Evolutionary conservation across 352 stramenopile genomes (phyloP), one percentile per base, ranked within the genome.

Genomic region (Phytophthora europaea): DNA sequence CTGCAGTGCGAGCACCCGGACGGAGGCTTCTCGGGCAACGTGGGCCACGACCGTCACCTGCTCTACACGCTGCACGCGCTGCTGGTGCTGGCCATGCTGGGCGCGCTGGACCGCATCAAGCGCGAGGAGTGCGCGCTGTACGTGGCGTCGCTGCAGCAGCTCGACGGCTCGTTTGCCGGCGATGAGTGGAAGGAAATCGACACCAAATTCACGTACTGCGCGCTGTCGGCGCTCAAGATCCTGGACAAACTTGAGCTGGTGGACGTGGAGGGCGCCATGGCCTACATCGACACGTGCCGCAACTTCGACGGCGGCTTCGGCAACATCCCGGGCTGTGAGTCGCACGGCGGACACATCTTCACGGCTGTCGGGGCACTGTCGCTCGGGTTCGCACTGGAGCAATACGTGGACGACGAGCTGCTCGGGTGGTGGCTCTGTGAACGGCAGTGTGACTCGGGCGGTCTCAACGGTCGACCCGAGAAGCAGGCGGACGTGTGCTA

Each of bases 401-500:
- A 94, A 73, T 94, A 94, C 61, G 84, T 96, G 18, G 89, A 96
- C 66, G 85, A 87, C 36, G 94, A 99, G 71, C 69, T 98, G 33
- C 85, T 99, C 4, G 93, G 92, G 1, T 99, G 97, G 97, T 99
- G 97, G 97, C 88, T 99, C 13, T 97, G 93, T 59, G 98, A 99
- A 81, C 87, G 98, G 51, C 98, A 99, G 78, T 99, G 97, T 79
- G 98, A 99, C 80, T 97, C 88, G 10, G 89, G 89, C 33, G 89
- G 90, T 8, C 78, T 97, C 28, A 99, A 99, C 76, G 98, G 98
- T 8, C 84, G 98, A 43, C 98, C 98, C 0, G 98, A 99, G 85
- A 99, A 99, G 89, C 98, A 99, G 70, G 96, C 98, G 0, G 98
- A 99, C 81, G 98, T 99, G 50, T 99, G 98, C 81, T 99, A 99